Percentiles rank a stretch among this genome's conserved stretches.
Evolutionary conservation across 371 early-diverging fungal species (phyloP).

Genomic region (Mortierella sp.): DNA sequence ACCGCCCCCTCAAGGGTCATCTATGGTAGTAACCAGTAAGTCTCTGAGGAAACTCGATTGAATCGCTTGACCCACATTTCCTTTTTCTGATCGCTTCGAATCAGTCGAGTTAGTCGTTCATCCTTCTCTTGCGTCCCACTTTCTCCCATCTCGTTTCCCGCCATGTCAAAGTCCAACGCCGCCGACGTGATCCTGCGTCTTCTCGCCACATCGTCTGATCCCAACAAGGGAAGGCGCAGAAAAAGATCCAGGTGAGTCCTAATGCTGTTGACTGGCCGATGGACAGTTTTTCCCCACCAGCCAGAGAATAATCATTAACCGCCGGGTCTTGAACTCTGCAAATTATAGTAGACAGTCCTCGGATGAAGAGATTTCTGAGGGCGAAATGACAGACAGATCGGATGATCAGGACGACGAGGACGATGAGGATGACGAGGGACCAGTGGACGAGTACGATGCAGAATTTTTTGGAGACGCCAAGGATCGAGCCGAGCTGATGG

Average conservation of each 20-base stretch:
- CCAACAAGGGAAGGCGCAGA: conserved; percentile 47
- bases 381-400: conserved; percentile 46
- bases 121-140: conserved; percentile 1
- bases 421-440: conserved; percentile 69
- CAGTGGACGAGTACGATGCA: conserved; percentile 79
- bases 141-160: conserved; percentile 13
- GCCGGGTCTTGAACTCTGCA: not conserved
- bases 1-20: too few species aligned
- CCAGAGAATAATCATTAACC: not conserved
- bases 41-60: too few species aligned
- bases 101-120: too few species aligned
- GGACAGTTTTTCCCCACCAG: too few species aligned
- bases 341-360: conserved; percentile 35
- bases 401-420: conserved; percentile 55
- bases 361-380: conserved; percentile 53
- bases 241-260: conserved; percentile 47
- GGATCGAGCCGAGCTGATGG: conserved; percentile 73
- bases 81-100: too few species aligned
- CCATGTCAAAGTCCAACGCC: conserved; percentile 40
- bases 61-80: too few species aligned
- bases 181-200: conserved; percentile 53
- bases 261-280: too few species aligned
- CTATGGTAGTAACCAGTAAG: too few species aligned
- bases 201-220: conserved; percentile 48
- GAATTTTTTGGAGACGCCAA: conserved; percentile 83